These are phyloP conservation scores for Hanseniaspora occidentalis DNA, from an alignment of 805 yeast species.

Conservation along the genomic window DNA sequence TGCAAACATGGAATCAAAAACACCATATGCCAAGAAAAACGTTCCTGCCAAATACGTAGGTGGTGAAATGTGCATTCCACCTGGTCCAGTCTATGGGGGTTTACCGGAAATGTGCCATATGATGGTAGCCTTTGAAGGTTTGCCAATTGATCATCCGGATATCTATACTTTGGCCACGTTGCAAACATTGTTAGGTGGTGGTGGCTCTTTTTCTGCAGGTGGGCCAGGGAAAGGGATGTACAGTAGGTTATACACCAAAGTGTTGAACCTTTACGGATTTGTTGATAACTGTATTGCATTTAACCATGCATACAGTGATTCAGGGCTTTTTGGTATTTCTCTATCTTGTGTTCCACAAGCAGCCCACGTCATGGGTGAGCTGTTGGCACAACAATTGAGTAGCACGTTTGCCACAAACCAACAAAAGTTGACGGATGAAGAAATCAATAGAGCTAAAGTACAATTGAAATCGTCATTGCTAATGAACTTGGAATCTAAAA, in stretches of 20 bases:
- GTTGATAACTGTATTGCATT: slow-evolving; percentile 81
- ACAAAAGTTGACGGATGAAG: slow-evolving; percentile 54
- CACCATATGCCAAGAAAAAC: slow-evolving; percentile 18
- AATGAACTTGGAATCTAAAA: slow-evolving; percentile 86
- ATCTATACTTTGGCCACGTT: slow-evolving; percentile 82
- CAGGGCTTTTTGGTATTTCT: slow-evolving; percentile 85
- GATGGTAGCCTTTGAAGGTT: slow-evolving; percentile 80
- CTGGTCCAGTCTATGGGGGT: slow-evolving; percentile 45
- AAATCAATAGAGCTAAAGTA: slow-evolving; percentile 82
- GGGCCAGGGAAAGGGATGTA: slow-evolving; percentile 99
- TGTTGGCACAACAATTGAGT: slow-evolving; percentile 54
- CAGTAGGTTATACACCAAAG: slow-evolving; percentile 82
- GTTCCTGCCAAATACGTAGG: slow-evolving; percentile 42
- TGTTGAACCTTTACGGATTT: slow-evolving; percentile 81
- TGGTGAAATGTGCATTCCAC: slow-evolving; percentile 42
- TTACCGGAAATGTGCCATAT: slow-evolving; percentile 75
- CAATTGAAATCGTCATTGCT: slow-evolving; percentile 77
- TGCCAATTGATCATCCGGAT: slow-evolving; percentile 72
- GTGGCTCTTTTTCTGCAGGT: slow-evolving; percentile 95
- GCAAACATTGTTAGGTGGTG: slow-evolving; percentile 89
- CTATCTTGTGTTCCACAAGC: slow-evolving; percentile 79
- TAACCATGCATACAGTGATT: slow-evolving; percentile 81
- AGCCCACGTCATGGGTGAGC: slow-evolving; percentile 70
- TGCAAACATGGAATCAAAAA: slow-evolving; percentile 40
- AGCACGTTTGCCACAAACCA: slow-evolving; percentile 37